A percentile compares a stretch with the other conserved stretches of the same genome.
Conservation (phyloP, 139 green algal species). For the Chloropicon primus region DNA sequence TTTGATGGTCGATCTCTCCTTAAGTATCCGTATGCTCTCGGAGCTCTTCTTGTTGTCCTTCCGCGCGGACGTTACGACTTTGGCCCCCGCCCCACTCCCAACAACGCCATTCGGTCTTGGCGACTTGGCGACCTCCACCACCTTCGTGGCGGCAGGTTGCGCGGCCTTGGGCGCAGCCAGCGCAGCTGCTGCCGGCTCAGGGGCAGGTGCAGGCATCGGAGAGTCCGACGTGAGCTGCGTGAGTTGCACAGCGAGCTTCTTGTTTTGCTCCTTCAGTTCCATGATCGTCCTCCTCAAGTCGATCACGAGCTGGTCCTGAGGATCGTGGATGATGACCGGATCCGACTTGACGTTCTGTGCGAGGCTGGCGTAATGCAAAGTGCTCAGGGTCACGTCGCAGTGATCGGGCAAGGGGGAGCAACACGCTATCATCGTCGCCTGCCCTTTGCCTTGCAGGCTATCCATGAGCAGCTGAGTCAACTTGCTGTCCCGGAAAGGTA, state of each 20-base stretch:
- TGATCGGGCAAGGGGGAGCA: conserved; percentile 40
- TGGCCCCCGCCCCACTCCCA: too few relatives aligned
- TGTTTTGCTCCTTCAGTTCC: neutral
- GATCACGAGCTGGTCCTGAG: conserved; percentile 39
- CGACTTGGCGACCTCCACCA: too few relatives aligned
- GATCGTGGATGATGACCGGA: neutral
- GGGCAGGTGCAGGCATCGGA: too few relatives aligned
- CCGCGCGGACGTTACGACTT: too few relatives aligned
- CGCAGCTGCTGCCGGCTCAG: too few relatives aligned
- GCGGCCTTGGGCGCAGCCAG: too few relatives aligned
- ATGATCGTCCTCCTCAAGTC: conserved; percentile 42
- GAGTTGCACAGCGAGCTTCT: neutral
- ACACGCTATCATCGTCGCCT: conserved; percentile 83
- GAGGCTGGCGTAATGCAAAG: conserved; percentile 68
- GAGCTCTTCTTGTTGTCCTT: neutral
- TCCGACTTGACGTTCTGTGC: conserved; percentile 65
- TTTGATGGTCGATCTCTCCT: neutral
- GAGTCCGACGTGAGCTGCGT: neutral
- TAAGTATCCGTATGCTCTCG: neutral
- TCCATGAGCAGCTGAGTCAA: conserved; percentile 86
- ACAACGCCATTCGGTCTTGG: too few relatives aligned
- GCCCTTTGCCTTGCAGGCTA: conserved; percentile 40
- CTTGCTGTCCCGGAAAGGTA: conserved; percentile 38
- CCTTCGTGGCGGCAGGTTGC: too few relatives aligned
- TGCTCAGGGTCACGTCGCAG: conserved; percentile 71